Evolutionary conservation across 1,284 basidiomycete genomes (phyloP), one percentile per base, ranked within the genome.

Genomic region (Tilletia horrida): DNA sequence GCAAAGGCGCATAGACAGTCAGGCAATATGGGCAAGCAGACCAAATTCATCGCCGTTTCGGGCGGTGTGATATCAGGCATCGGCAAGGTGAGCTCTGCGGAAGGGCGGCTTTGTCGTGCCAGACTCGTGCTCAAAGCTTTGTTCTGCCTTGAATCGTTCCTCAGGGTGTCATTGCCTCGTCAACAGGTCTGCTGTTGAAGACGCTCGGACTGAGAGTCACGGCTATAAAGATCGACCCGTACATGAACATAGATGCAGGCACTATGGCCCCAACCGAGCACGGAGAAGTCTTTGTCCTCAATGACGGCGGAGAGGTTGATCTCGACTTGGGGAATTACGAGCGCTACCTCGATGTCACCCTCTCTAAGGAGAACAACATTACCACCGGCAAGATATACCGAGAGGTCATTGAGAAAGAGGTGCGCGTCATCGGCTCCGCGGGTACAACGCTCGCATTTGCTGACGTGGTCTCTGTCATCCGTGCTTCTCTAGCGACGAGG

Each of bases 221-320:
- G 1, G 91, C 96, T 29, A 97, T 98, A 86, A 98, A 98, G 85
- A 97, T 98, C 77, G 95, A 98, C 83, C 95, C 95, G 25, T 98
- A 98, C 82, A 97, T 98, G 94, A 98, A 98, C 85, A 97, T 99
- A 79, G 95, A 99, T 87, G 96, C 95, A 44, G 96, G 96, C 52
- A 97, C 95, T 40, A 99, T 99, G 95, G 88, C 93, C 50, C 96
- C 95, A 14, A 96, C 93, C 43, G 95, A 98, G 84, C 95, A 98
- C 83, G 96, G 94, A 76, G 95, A 98, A 85, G 96, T 98, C 3
- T 98, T 96, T 81, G 95, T 97, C 55, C 85, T 99, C 73, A 95
- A 99, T 84, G 95, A 99, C 75, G 96, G 96, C 42, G 96, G 95
- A 63, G 95, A 99, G 84, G 96, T 95, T 72, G 95, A 98, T 83